These are phyloP conservation scores for Coemansia sp. DNA, from an alignment of 192 early-diverging fungal genomes.

Conservation along the genomic window DNA sequence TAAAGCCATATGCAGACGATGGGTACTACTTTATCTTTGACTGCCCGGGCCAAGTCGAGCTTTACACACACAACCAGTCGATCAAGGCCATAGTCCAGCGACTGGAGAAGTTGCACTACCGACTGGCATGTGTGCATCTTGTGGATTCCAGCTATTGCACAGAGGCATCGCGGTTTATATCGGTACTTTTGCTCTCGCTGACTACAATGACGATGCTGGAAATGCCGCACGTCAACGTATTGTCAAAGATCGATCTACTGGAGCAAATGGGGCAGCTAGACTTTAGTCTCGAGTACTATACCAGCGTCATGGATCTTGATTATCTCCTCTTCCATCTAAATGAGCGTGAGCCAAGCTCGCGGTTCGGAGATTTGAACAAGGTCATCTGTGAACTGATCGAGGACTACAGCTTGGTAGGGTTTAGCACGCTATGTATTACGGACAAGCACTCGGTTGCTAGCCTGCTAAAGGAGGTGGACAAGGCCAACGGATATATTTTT, in stretches of 20 bases:
- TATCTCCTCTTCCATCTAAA: constrained; percentile 80
- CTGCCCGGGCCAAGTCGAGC: constrained; percentile 96
- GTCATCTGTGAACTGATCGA: constrained; percentile 89
- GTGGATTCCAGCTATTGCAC: constrained; percentile 92
- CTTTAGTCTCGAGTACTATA: constrained; percentile 94
- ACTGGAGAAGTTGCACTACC: constrained; percentile 65
- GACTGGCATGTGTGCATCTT: constrained; percentile 78
- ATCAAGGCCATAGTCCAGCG: constrained; percentile 73
- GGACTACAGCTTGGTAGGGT: constrained; percentile 89
- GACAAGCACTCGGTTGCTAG: constrained; percentile 82
- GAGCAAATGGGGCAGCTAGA: constrained; percentile 68
- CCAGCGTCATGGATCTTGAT: constrained; percentile 85
- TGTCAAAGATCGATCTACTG: constrained; percentile 93
- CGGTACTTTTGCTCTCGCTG: constrained; percentile 81
- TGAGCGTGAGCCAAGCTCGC: constrained; percentile 54
- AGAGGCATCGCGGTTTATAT: constrained; percentile 92
- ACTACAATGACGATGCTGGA: constrained; percentile 94
- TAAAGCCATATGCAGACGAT: constrained; percentile 48
- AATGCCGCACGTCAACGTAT: constrained; percentile 94
- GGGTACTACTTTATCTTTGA: constrained; percentile 92
- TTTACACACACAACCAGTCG: constrained; percentile 91
- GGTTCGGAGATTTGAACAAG: constrained; percentile 72
- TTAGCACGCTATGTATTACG: constrained; percentile 78
- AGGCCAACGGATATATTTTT: constrained; percentile 90
- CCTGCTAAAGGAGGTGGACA: constrained; percentile 79